Evolutionary conservation across 2,329 filamentous ascomycete genomes (phyloP), one percentile per base, ranked within the genome.

Genomic region (Hymenoscyphus fraxineus): DNA sequence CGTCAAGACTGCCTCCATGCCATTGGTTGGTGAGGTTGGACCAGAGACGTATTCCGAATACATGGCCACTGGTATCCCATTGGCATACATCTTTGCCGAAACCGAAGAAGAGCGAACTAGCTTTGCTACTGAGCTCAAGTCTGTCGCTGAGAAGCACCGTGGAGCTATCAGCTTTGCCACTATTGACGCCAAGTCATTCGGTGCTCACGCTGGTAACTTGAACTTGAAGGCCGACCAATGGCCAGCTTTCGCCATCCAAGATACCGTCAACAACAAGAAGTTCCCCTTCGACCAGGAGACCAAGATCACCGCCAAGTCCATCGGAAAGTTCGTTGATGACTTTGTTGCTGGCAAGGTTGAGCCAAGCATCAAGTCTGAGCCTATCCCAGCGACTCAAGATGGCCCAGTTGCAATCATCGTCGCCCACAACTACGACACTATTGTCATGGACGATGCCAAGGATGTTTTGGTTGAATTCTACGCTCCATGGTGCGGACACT

Each of bases 401-500:
- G 93, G 92, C 64, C 85, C 92, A 68, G 94, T 97, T 74, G 88
- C 88, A 66, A 84, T 96, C 67, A 85, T 99, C 65, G 95, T 99
- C 65, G 95, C 94, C 78, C 91, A 96, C 82, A 94, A 86, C 82
- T 99, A 97, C 85, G 84, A 97, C 69, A 85, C 96, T 7, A 81
- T 98, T 71, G 93, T 99, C 75, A 85, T 97, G 63, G 90, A 99
- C 77, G 90, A 96, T 79, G 85, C 89, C 77, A 98, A 98, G 89
- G 95, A 99, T 79, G 95, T 99, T 65, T 86, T 99, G 71, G 81
- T 99, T 69, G 95, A 99, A 84, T 98, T 97, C 83, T 99, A 99
- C 82, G 95, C 95, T 66, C 95, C 95, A 69, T 99, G 95, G 95
- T 99, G 95, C 78, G 95, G 95, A 73, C 95, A 99, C 87, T 99